These are phyloP conservation scores for Podila horticola DNA, from an alignment of 192 early-diverging fungal species.

Conservation along the genomic window DNA sequence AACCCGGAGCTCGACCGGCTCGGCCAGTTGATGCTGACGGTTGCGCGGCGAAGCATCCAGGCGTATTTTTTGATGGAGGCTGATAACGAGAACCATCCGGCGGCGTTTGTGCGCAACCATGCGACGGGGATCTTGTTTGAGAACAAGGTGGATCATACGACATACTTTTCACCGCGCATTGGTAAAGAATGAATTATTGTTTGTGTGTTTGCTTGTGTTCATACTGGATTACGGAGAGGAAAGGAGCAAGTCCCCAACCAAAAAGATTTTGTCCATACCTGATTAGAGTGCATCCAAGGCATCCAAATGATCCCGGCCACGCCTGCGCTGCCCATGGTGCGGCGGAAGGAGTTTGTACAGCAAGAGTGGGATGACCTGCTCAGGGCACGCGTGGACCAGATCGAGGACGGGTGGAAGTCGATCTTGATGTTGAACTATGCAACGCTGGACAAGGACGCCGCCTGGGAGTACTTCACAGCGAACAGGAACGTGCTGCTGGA, in stretches of 20 bases:
- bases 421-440: conserved; percentile 51
- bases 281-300: conserved; percentile 51
- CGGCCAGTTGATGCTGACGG: conserved; percentile 36
- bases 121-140: conserved; percentile 49
- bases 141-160: conserved; percentile 51
- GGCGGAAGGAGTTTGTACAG: conserved; percentile 32
- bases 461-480: conserved; percentile 33
- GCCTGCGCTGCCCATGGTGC: conserved; percentile 27
- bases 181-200: conserved; percentile 3
- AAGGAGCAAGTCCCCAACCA: too few species aligned
- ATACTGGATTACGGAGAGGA: background rate
- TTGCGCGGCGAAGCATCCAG: conserved; percentile 33
- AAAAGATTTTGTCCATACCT: background rate
- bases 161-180: conserved; percentile 37
- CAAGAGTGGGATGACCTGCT: conserved; percentile 41
- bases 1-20: conserved; percentile 14
- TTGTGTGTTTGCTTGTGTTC: background rate
- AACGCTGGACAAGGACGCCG: conserved; percentile 18
- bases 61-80: conserved; percentile 49
- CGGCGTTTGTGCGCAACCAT: conserved; percentile 34
- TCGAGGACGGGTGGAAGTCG: conserved; percentile 44
- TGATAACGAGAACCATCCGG: conserved; percentile 38
- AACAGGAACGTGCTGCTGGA: conserved; percentile 19
- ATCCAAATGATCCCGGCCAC: conserved; percentile 53
- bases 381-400: background rate